Evolutionary conservation across 768 basidiomycete genomes (phyloP).

Genomic region (Rickenella mellea): DNA sequence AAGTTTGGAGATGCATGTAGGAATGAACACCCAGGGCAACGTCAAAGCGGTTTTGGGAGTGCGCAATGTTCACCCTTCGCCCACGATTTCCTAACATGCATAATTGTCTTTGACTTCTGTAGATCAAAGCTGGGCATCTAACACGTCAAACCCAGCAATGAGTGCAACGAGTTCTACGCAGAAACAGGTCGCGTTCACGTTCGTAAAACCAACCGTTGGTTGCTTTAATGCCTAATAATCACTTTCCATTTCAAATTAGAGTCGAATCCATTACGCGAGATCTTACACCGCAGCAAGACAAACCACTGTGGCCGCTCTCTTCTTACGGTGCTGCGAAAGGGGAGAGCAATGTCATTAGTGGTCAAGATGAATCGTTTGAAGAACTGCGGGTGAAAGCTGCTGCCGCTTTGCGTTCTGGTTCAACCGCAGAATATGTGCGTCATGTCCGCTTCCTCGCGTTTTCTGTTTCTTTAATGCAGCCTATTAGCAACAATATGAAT

Average conservation of each 20-base stretch:
- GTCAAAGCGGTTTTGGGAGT: constrained; percentile 41
- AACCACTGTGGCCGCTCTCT: constrained; percentile 72
- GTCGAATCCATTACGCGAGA: constrained; percentile 56
- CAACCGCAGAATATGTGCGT: constrained; percentile 60
- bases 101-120: constrained; percentile 4
- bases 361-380: constrained; percentile 67
- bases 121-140: constrained; percentile 32
- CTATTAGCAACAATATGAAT: constrained; percentile 46
- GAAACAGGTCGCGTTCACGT: constrained; percentile 31
- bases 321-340: constrained; percentile 71
- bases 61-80: constrained; percentile 18
- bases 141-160: constrained; percentile 12
- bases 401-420: constrained; percentile 43
- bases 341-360: constrained; percentile 55
- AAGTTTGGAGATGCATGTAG: constrained; percentile 56
- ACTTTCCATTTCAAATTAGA: too few species aligned
- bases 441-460: not conserved
- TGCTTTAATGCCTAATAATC: not conserved
- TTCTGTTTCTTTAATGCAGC: not conserved
- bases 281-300: constrained; percentile 48
- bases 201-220: constrained; percentile 2
- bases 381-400: constrained; percentile 66
- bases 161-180: constrained; percentile 13
- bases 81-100: constrained; percentile 3
- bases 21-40: constrained; percentile 48